Percentiles rank a stretch among this genome's conserved stretches.
phyloP scores from a whole-genome alignment of 2,329 filamentous ascomycete genomes.

The Aureobasidium vineae region DNA sequence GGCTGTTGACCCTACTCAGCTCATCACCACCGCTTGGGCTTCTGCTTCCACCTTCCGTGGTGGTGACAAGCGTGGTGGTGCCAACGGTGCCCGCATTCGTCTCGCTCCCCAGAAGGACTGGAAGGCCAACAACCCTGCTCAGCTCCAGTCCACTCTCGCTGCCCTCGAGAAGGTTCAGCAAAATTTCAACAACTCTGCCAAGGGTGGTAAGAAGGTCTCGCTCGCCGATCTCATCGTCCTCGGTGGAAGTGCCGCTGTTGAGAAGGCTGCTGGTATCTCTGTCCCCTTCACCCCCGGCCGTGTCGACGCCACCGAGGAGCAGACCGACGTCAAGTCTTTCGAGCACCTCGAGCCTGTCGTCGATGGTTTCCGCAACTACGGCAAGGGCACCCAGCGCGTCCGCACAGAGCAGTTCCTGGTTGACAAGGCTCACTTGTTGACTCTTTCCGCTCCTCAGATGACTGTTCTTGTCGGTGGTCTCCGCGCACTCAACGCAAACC shows the following conservation, averaged over 20 bases:
- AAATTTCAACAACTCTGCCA: conserved; percentile 58
- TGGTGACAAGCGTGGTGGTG: conserved; percentile 77
- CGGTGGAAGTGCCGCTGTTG: conserved; percentile 66
- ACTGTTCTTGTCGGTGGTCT: conserved; percentile 70
- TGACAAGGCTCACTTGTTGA: conserved; percentile 69
- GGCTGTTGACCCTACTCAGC: conserved; percentile 58
- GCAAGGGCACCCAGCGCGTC: conserved; percentile 59
- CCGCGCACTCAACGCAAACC: conserved; percentile 68
- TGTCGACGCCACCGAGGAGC: conserved; percentile 66
- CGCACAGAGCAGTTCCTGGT: conserved; percentile 68
- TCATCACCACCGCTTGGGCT: conserved; percentile 67
- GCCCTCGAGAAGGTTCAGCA: conserved; percentile 64
- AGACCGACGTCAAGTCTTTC: conserved; percentile 67
- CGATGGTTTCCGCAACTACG: conserved; percentile 82
- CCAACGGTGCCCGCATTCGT: conserved; percentile 75
- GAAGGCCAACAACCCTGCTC: conserved; percentile 69
- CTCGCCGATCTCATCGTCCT: conserved; percentile 77
- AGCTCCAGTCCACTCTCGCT: conserved; percentile 61
- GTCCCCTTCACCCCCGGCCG: conserved; percentile 75
- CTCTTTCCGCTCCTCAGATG: conserved; percentile 67
- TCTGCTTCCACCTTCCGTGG: conserved; percentile 71
- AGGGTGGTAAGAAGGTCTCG: conserved; percentile 67
- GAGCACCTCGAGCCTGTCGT: conserved; percentile 63
- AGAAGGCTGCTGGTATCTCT: conserved; percentile 64
- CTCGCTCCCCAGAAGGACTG: conserved; percentile 70